Percentiles rank a stretch among this genome's conserved stretches.
Evolutionary conservation across 805 yeast species (phyloP).

Genomic region (Barnettozyma sp.): DNA sequence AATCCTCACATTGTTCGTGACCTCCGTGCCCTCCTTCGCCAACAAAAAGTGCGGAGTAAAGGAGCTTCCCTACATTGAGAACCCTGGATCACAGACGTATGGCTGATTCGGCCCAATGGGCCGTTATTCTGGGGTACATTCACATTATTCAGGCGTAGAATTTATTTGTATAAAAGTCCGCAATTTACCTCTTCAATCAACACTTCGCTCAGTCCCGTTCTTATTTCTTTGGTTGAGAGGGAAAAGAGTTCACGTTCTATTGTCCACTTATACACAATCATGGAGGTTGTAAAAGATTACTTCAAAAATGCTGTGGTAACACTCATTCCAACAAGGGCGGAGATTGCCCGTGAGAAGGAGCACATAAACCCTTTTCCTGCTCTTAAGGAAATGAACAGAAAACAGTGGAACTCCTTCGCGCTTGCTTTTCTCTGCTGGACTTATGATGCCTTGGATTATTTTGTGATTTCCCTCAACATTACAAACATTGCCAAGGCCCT

Average conservation of each 20-base stretch:
- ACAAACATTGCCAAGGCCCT: constrained; percentile 40
- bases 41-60: background rate
- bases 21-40: too few species aligned
- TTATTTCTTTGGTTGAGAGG: background rate
- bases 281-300: constrained; percentile 11
- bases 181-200: background rate
- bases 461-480: constrained; percentile 48
- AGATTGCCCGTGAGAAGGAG: constrained; percentile 30
- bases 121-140: background rate
- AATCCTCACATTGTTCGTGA: too few species aligned
- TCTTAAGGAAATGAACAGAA: constrained; percentile 38
- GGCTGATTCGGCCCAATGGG: constrained; percentile 2
- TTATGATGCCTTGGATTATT: constrained; percentile 61
- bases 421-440: constrained; percentile 56
- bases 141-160: too few species aligned
- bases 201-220: background rate
- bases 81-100: constrained; percentile 1
- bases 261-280: background rate
- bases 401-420: constrained; percentile 48
- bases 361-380: constrained; percentile 59
- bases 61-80: background rate
- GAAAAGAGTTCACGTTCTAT: background rate
- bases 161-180: background rate
- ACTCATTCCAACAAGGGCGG: constrained; percentile 41
- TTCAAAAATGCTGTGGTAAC: constrained; percentile 40